phyloP scores from a whole-genome alignment of 805 yeast genomes.

The Saturnispora silvae region DNA sequence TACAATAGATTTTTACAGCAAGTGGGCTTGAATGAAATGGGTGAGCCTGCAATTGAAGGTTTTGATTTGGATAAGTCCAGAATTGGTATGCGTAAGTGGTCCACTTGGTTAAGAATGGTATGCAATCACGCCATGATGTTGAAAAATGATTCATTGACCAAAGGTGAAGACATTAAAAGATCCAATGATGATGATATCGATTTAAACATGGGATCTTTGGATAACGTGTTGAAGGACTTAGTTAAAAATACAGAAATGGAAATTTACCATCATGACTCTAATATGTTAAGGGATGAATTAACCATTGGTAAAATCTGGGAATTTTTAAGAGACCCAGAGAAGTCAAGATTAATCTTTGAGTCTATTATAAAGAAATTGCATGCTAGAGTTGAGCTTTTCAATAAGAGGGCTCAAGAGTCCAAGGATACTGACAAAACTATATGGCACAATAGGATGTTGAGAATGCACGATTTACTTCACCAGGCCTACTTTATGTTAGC shows the following conservation, averaged over 20 bases:
- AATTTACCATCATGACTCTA: conserved; percentile 38
- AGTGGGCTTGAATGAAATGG: conserved; percentile 43
- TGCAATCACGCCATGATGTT: conserved; percentile 68
- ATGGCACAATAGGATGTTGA: conserved; percentile 27
- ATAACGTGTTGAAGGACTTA: conserved; percentile 60
- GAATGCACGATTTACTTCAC: conserved; percentile 55
- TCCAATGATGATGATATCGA: conserved; percentile 35
- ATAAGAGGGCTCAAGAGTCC: conserved; percentile 1
- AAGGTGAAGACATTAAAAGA: conserved; percentile 9
- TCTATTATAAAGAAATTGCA: conserved; percentile 28
- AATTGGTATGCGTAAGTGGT: conserved; percentile 54
- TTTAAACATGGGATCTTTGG: conserved; percentile 38
- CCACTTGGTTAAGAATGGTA: conserved; percentile 57
- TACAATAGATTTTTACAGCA: conserved; percentile 48
- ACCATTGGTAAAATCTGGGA: conserved; percentile 67
- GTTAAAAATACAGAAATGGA: conserved; percentile 43
- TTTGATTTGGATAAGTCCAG: conserved; percentile 38
- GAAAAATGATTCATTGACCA: conserved; percentile 6
- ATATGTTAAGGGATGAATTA: conserved; percentile 33
- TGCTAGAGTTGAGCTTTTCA: conserved; percentile 13
- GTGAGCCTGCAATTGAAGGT: conserved; percentile 37
- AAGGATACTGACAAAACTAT: conserved; percentile 5
- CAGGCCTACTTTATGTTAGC: conserved; percentile 72
- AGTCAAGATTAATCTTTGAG: conserved; percentile 40
- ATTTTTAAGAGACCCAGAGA: conserved; percentile 36